phyloP scores from a whole-genome alignment of 2,329 filamentous ascomycete species.

The Scolecobasidium constrictum region DNA sequence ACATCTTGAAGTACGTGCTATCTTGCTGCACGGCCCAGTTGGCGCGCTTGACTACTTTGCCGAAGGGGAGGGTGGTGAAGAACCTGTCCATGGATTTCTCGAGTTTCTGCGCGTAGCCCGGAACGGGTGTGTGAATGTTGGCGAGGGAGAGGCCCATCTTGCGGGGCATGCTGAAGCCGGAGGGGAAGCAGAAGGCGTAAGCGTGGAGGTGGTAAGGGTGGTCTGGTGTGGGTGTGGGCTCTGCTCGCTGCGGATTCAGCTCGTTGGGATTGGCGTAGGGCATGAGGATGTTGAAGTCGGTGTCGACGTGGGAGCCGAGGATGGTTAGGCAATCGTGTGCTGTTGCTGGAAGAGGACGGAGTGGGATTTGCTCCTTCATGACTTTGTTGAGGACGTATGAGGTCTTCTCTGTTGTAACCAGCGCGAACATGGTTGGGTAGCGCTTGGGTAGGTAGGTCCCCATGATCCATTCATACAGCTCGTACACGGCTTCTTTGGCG shows the following conservation, averaged over 20 bases:
- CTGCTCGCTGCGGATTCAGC: conserved; percentile 16
- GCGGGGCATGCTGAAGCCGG: conserved; percentile 44
- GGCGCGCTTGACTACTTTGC: conserved; percentile 42
- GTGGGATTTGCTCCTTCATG: conserved; percentile 32
- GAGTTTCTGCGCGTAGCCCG: conserved; percentile 45
- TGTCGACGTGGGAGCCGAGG: conserved; percentile 44
- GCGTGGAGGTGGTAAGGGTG: conserved; percentile 42
- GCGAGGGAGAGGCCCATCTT: conserved; percentile 43
- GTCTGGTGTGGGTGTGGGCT: conserved; percentile 20
- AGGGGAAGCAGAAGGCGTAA: conserved; percentile 46
- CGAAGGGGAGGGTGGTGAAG: conserved; percentile 43
- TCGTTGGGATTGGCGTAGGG: conserved; percentile 18
- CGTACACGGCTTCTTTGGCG: conserved; percentile 38
- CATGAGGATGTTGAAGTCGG: conserved; percentile 49
- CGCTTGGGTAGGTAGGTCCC: conserved; percentile 44
- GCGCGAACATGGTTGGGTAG: conserved; percentile 43
- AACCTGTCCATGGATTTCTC: conserved; percentile 52
- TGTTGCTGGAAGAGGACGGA: conserved; percentile 20
- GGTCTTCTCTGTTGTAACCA: conserved; percentile 17
- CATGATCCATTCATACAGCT: conserved; percentile 46
- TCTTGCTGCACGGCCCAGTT: conserved; percentile 43
- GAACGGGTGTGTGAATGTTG: conserved; percentile 49
- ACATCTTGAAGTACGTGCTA: conserved; percentile 27
- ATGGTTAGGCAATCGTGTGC: conserved; percentile 33
- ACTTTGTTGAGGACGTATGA: conserved; percentile 31